Base-by-base conservation (phyloP, 2,329 filamentous ascomycete species). In the Zymoseptoria brevis region DNA sequence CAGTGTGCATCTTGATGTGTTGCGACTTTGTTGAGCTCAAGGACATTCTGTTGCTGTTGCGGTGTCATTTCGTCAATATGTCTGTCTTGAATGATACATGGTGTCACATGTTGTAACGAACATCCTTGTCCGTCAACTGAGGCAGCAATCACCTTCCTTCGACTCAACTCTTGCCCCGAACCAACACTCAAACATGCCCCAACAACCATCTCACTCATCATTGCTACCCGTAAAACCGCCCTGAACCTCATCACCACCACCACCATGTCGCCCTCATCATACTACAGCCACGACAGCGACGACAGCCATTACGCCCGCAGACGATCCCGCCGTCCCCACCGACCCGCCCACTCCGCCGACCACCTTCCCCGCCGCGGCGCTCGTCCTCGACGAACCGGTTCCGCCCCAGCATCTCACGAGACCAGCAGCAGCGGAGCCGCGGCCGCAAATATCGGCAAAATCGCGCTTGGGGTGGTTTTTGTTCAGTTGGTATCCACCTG, bases 381-480 rank as follows among this genome's bases (percentile, higher is more conserved):
- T n/a, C 22, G 8, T 30, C 52, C 22, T 21, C 9, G 57, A 52
- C 48, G 48, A 3, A 19, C 26, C 13, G 26, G 53, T 1, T 59
- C 51, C 53, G 26, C 56, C 22, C 21, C 21, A 24, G 7, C 52
- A 24, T 45, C n/a, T 22, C 51, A 58, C n/a, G 52, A 55, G 49
- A 58, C 54, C 29, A 30, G 26, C 13, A 52, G 13, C 9, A 54
- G 55, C 16, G 51, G 49, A 7, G 48, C 45, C 21, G 48, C 53
- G 4, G 55, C 51, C 21, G 48, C 49, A 13, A 60, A 48, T n/a
- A 24, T 60, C 3, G 61, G 61, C 29, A 63, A 61, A 55, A 53
- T 61, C n/a, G 61, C 58, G 35, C 56, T 63, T 4, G 61, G 58
- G 7, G 59, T 59, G 1, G 57, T 55, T 2, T 57, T 60, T 16